phyloP scores from a whole-genome alignment of 331 rosid genomes.

The Dryas integrifolia region DNA sequence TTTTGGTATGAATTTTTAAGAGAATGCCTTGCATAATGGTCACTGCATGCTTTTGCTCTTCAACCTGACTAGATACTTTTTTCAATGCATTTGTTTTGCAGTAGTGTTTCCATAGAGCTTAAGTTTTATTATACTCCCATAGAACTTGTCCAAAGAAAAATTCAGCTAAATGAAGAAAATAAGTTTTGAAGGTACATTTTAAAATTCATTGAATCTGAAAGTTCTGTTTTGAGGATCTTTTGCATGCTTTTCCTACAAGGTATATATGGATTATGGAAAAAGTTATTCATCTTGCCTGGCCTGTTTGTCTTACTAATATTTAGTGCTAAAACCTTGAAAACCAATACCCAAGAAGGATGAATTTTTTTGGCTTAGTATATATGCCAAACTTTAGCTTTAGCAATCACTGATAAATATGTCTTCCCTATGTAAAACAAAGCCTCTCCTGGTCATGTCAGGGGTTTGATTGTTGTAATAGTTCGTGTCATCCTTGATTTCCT shows the following conservation, averaged over 20 bases:
- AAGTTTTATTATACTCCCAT: neutral
- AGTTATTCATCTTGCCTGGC: neutral
- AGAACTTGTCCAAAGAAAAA: neutral
- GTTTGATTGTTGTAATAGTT: too few species aligned
- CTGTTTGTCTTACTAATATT: neutral
- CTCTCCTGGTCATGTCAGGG: too few species aligned
- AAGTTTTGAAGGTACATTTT: neutral
- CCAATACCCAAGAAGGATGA: neutral
- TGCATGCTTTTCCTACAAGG: neutral
- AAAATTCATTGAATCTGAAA: neutral
- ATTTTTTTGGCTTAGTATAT: neutral
- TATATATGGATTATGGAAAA: neutral
- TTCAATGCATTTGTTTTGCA: neutral
- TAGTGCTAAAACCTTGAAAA: neutral
- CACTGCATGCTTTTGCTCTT: neutral
- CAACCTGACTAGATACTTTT: neutral
- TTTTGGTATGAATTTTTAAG: neutral
- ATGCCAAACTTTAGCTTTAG: neutral
- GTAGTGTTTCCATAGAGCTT: too few species aligned
- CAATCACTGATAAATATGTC: too few species aligned
- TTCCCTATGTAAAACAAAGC: too few species aligned
- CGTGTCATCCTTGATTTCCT: too few species aligned
- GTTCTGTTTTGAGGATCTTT: neutral
- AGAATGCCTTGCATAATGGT: neutral
- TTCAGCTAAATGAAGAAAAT: neutral